These are phyloP conservation scores for Thermochaetoides dissita DNA, from an alignment of 2,329 filamentous ascomycete genomes.

Conservation along the genomic window DNA sequence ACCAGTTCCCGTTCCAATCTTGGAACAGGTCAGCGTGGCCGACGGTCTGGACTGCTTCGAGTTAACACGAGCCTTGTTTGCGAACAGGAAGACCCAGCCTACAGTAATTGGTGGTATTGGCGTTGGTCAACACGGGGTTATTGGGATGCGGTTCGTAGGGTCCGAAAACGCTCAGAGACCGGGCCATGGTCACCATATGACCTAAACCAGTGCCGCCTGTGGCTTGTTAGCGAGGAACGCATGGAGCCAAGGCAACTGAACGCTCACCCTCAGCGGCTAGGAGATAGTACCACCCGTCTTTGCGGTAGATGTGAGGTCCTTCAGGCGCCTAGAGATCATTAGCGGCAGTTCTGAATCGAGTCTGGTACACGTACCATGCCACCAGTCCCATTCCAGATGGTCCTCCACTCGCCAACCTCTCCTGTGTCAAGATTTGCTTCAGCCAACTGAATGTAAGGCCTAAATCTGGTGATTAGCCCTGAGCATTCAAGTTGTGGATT, in stretches of 20 bases:
- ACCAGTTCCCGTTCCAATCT: constrained; percentile 34
- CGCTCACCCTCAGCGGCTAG: constrained; percentile 45
- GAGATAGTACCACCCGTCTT: constrained; percentile 43
- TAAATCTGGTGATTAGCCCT: not conserved
- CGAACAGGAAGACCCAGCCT: too few species aligned
- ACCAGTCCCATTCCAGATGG: constrained; percentile 32
- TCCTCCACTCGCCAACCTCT: constrained; percentile 18
- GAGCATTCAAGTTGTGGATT: too few species aligned
- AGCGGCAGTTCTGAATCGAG: too few species aligned
- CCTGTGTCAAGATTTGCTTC: constrained; percentile 24
- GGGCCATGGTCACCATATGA: constrained; percentile 37
- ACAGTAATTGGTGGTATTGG: constrained; percentile 24
- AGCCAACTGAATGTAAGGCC: constrained; percentile 18
- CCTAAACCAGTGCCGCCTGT: constrained; percentile 44
- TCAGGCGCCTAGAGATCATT: too few species aligned
- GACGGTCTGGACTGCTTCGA: constrained; percentile 30
- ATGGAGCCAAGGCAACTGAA: too few species aligned
- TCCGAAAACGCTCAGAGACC: constrained; percentile 25
- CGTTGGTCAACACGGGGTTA: constrained; percentile 33
- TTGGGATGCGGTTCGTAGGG: constrained; percentile 27
- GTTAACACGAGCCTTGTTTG: too few species aligned
- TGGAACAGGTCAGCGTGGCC: constrained; percentile 33
- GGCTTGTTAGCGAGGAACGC: too few species aligned
- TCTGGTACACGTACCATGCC: too few species aligned
- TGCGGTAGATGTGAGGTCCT: constrained; percentile 44